Conservation (phyloP, 768 basidiomycete species). For the Naganishia vishniacii region DNA sequence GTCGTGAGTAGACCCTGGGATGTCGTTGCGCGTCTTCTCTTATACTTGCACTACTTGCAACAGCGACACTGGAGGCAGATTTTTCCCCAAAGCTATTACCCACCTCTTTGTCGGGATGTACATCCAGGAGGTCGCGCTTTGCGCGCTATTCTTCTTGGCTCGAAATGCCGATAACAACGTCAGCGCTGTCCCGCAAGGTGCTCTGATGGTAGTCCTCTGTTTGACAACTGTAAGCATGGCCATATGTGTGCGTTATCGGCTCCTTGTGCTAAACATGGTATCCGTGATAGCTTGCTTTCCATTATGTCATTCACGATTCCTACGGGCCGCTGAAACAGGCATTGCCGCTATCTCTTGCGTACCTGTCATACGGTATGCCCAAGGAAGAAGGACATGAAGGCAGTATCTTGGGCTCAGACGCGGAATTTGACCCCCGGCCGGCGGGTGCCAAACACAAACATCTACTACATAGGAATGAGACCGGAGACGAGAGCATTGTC, state of each 20-base stretch:
- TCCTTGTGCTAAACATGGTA: neutral
- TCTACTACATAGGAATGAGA: neutral
- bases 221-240: slow-evolving; percentile 64
- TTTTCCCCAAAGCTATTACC: slow-evolving; percentile 90
- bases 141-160: slow-evolving; percentile 85
- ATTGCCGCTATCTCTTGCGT: slow-evolving; percentile 73
- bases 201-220: slow-evolving; percentile 78
- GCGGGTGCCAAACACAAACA: slow-evolving; percentile 8
- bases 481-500: neutral
- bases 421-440: slow-evolving; percentile 25
- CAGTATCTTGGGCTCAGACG: slow-evolving; percentile 39
- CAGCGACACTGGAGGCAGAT: slow-evolving; percentile 81
- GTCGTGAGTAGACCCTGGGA: neutral
- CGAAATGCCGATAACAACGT: slow-evolving; percentile 55
- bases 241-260: too few relatives aligned
- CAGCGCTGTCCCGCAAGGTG: slow-evolving; percentile 67
- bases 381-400: slow-evolving; percentile 37
- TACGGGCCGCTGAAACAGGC: slow-evolving; percentile 70
- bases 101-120: slow-evolving; percentile 93
- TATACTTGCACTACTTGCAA: slow-evolving; percentile 30
- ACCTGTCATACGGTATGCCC: slow-evolving; percentile 57
- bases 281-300: slow-evolving; percentile 69
- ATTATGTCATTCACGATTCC: slow-evolving; percentile 68
- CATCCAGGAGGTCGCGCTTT: slow-evolving; percentile 76
- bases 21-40: neutral